These are phyloP conservation scores for Trypanosoma conorhini DNA, from an alignment of 208 protist species.

Conservation along the genomic window DNA sequence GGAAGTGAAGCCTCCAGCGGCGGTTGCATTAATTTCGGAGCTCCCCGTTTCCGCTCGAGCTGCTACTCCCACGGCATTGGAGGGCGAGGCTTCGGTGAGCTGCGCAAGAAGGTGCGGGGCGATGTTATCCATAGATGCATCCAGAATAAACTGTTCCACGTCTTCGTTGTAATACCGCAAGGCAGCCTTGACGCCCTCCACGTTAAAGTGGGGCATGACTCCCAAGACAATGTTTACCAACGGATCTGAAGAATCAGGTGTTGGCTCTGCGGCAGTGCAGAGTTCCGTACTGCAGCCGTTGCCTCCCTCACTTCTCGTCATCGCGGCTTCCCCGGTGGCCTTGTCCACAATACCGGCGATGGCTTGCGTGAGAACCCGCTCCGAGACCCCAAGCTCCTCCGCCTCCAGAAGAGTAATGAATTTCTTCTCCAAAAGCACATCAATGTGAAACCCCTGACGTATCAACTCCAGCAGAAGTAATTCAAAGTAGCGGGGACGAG, in stretches of 20 bases:
- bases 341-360: conserved; percentile 42
- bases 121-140: conserved; percentile 85
- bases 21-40: conserved; percentile 24
- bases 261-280: not conserved
- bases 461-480: conserved; percentile 77
- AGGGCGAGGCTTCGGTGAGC: conserved; percentile 30
- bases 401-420: conserved; percentile 65
- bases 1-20: not conserved
- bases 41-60: conserved; percentile 1
- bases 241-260: conserved; percentile 35
- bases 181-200: conserved; percentile 50
- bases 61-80: not conserved
- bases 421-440: conserved; percentile 52
- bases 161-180: conserved; percentile 86
- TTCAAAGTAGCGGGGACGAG: conserved; percentile 73
- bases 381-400: conserved; percentile 67
- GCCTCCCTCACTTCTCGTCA: not conserved
- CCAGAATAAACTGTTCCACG: conserved; percentile 88
- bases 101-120: conserved; percentile 70
- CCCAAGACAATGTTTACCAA: conserved; percentile 76
- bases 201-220: conserved; percentile 78
- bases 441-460: conserved; percentile 73
- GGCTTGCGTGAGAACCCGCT: conserved; percentile 47
- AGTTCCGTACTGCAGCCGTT: not conserved
- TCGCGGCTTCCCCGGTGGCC: conserved; percentile 7